A percentile compares a stretch with the other conserved stretches of the same genome.
Evolutionary conservation across 2,329 filamentous ascomycete genomes (phyloP).

Genomic region (Hypoxylon sp.): DNA sequence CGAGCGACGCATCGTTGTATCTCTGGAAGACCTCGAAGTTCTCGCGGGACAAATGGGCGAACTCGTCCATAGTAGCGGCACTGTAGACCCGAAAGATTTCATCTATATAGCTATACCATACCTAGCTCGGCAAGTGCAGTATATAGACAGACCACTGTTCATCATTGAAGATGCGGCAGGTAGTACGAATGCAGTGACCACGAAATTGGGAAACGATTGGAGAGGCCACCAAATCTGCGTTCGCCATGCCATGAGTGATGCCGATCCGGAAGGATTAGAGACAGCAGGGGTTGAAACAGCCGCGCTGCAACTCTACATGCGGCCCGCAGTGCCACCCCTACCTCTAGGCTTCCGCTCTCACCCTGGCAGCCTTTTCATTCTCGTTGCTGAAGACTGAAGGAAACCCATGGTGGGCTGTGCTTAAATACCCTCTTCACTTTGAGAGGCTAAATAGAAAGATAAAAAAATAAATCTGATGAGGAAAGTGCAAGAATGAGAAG

Average conservation of each 20-base stretch:
- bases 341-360: not conserved
- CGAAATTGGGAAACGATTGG: not conserved
- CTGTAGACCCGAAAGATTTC: constrained; percentile 16
- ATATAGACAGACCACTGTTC: not conserved
- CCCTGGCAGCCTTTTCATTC: not conserved
- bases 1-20: constrained; percentile 33
- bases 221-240: constrained; percentile 4
- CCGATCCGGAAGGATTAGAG: constrained; percentile 23
- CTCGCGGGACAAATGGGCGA: constrained; percentile 41
- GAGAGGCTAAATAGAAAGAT: not conserved
- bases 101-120: constrained; percentile 16
- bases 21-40: constrained; percentile 40
- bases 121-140: not conserved
- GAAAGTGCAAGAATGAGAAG: not conserved
- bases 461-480: not conserved
- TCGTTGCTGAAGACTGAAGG: not conserved
- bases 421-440: not conserved
- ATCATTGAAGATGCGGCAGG: not conserved
- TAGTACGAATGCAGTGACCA: not conserved
- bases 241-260: not conserved
- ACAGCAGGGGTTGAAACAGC: constrained; percentile 26
- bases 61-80: constrained; percentile 40
- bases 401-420: not conserved
- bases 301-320: constrained; percentile 15
- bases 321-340: not conserved